Percentiles rank a stretch among this genome's conserved stretches.
Evolutionary conservation across 116 monocot genomes (phyloP).

Genomic region (Phalaenopsis hybrid): DNA sequence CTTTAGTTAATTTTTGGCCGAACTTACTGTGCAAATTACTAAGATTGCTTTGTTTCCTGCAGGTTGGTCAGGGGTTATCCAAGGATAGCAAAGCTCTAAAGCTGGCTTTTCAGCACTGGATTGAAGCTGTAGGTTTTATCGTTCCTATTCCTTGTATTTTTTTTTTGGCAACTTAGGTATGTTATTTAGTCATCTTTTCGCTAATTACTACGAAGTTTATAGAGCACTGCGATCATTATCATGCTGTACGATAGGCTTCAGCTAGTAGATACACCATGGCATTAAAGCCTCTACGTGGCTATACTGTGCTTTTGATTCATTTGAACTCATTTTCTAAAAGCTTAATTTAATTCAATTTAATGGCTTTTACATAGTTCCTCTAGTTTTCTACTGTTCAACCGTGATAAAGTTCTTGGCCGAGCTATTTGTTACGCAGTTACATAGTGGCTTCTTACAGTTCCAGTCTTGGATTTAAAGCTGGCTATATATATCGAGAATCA

Average conservation of each 20-base stretch:
- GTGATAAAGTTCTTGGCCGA: no score
- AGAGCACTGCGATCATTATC: neutral
- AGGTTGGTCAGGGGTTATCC: constrained; percentile 77
- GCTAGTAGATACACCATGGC: neutral
- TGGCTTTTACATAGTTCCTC: no score
- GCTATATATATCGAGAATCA: neutral
- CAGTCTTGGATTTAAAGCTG: neutral
- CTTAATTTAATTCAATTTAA: no score
- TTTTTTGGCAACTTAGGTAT: no score
- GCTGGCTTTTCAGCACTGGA: constrained; percentile 88
- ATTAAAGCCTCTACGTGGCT: no score
- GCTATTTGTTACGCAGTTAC: no score
- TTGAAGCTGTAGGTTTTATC: constrained; percentile 62
- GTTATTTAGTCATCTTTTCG: no score
- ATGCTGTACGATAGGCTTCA: neutral
- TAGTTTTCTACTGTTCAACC: no score
- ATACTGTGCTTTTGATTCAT: neutral
- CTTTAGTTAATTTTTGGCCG: neutral
- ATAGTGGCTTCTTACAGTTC: no score
- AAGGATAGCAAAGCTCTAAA: constrained; percentile 46
- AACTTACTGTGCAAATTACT: neutral
- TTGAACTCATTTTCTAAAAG: neutral
- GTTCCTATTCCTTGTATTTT: neutral
- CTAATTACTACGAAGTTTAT: neutral
- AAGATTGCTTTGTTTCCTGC: neutral